Conservation (phyloP, 2,329 filamentous ascomycete species). For the Tetracladium maxilliforme region DNA sequence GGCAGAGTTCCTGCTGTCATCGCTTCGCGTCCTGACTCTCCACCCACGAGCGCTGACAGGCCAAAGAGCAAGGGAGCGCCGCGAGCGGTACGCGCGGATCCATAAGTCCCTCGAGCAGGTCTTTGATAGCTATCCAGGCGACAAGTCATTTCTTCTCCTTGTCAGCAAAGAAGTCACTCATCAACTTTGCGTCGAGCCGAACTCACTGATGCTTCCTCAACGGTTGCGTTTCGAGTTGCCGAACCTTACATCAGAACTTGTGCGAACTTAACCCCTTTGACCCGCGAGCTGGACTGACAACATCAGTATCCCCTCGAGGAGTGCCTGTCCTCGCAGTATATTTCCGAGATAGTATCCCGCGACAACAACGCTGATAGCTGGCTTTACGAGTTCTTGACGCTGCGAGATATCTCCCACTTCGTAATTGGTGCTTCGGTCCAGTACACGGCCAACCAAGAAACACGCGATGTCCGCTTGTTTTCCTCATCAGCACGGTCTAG, state of each 20-base stretch:
- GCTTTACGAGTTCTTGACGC: conserved; percentile 21
- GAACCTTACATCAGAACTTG: conserved; percentile 20
- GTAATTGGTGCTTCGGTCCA: conserved; percentile 22
- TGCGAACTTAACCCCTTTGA: conserved; percentile 8
- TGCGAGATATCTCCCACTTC: conserved; percentile 22
- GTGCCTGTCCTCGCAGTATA: conserved; percentile 17
- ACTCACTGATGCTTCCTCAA: conserved; percentile 16
- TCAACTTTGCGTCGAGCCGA: conserved; percentile 17
- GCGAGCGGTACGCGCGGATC: conserved; percentile 21
- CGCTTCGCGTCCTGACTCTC: conserved; percentile 20
- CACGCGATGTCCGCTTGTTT: conserved; percentile 16
- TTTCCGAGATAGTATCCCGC: conserved; percentile 16
- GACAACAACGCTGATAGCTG: conserved; percentile 16
- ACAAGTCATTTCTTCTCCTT: conserved; percentile 20
- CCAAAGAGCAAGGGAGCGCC: conserved; percentile 17
- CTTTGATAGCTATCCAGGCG: conserved; percentile 21
- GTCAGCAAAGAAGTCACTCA: conserved; percentile 20
- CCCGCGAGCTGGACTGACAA: too few species aligned
- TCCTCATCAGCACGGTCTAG: conserved; percentile 17
- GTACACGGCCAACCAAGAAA: conserved; percentile 18
- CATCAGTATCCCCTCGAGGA: conserved; percentile 21
- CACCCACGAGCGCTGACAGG: conserved; percentile 19
- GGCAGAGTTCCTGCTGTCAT: conserved; percentile 19
- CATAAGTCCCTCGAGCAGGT: conserved; percentile 20
- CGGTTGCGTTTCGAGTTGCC: conserved; percentile 18